Evolutionary conservation across 345 rosid genomes (phyloP).

Genomic region (Gossypium rotundifolium): DNA sequence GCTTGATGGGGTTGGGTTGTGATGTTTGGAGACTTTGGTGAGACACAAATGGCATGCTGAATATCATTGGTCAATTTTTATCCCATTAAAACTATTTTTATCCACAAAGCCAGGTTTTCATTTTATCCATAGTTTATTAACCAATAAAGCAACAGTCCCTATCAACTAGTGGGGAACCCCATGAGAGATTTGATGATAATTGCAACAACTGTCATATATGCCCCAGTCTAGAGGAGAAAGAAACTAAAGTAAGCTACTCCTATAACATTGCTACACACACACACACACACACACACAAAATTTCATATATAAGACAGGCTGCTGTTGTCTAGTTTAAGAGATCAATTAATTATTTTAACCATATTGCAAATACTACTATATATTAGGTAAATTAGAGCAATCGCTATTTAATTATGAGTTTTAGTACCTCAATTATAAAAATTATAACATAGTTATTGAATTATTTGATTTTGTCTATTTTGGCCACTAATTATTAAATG

Average conservation of each 20-base stretch:
- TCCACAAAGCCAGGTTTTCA: background rate
- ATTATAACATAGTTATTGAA: no score
- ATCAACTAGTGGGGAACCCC: slow-evolving; percentile 40
- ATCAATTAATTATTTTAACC: no score
- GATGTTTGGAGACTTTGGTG: background rate
- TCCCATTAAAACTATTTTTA: background rate
- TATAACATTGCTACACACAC: slow-evolving; percentile 2
- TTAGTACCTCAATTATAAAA: no score
- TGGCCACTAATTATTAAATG: background rate
- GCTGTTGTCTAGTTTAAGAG: no score
- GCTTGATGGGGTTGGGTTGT: no score
- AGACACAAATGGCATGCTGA: background rate
- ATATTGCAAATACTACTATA: no score
- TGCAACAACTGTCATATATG: slow-evolving; percentile 40
- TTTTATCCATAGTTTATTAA: background rate
- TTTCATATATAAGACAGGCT: no score
- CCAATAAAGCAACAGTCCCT: slow-evolving; percentile 20
- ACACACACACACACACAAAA: background rate
- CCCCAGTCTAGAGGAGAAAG: slow-evolving; percentile 33
- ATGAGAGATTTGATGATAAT: slow-evolving; percentile 38
- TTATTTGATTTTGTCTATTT: no score
- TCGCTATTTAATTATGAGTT: no score
- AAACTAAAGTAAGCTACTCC: background rate
- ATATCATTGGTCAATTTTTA: background rate
- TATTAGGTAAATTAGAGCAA: no score